Base-by-base conservation (phyloP, 768 basidiomycete genomes). In the Rhodotorula graminis region DNA sequence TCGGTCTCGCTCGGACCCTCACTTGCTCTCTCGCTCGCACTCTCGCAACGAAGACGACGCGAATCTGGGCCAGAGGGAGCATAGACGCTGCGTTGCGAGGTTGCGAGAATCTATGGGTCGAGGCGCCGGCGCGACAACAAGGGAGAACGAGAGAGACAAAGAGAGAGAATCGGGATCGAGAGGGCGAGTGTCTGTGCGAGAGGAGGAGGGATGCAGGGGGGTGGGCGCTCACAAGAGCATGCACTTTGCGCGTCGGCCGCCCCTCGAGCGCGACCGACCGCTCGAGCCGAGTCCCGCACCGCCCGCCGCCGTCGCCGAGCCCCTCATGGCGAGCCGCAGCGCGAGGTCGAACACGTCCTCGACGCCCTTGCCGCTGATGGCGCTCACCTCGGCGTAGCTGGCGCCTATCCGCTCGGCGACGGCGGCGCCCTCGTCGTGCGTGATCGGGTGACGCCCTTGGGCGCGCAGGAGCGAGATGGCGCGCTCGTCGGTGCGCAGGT, bases 291-390 rank as follows among this genome's bases (percentile, higher is more conserved):
- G 18, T 2, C 49, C 85, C 88, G 79, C 55, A 19, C 27, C 89
- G 37, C 37, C 37, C 5, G 4, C 5, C 37, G 37, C 37, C 37
- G 37, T 9, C 37, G 37, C 88, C 46, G 87, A 86, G 88, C 89
- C 87, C 75, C 85, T 88, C 87, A 97, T 85, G 79, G 92, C 92
- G 84, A 97, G 93, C 80, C 55, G 40, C 71, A 98, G 82, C 12
- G 96, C 96, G 23, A 89, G 85, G 53, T 88, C 85, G 81, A 99
- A 98, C 50, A 98, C 94, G 59, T 94, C 92, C 74, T 91, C 88
- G 57, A 98, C 92, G 61, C 92, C 92, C 25, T 82, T 83, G 10
- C 93, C 92, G n/a, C 87, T 88, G 84, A 95, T 97, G 59, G 94
- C 91, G 47, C 89, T 91, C 82, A 96, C 98, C 81, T 99, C 95